Percentiles rank a stretch among this genome's conserved stretches.
phyloP scores from a whole-genome alignment of 345 rosid species.

The Microthlaspi erraticum region DNA sequence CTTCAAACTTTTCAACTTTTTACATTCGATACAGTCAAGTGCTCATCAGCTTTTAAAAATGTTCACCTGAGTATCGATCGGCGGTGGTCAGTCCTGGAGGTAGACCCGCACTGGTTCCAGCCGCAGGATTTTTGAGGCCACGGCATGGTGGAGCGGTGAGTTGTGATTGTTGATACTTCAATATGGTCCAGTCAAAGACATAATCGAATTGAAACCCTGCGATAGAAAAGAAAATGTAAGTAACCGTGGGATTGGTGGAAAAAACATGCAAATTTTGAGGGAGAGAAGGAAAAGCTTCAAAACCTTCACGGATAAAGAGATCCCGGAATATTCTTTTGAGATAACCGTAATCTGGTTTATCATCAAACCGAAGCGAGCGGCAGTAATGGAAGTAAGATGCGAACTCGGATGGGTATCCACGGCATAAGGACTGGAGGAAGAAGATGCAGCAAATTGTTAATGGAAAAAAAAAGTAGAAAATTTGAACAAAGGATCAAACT shows the following conservation, averaged over 20 bases:
- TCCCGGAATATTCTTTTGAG: conserved; percentile 93
- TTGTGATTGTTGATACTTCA: conserved; percentile 97
- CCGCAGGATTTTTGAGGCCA: conserved; percentile 50
- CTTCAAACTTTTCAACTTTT: neutral
- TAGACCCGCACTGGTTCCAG: conserved; percentile 78
- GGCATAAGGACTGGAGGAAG: conserved; percentile 76
- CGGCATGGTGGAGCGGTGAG: conserved; percentile 79
- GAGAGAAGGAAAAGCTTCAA: neutral
- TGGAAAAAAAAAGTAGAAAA: neutral
- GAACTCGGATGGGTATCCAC: conserved; percentile 95
- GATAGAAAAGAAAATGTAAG: conserved; percentile 22
- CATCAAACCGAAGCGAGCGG: conserved; percentile 89
- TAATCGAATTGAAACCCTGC: conserved; percentile 96
- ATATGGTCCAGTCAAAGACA: conserved; percentile 97
- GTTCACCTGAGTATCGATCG: conserved; percentile 71
- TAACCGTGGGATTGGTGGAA: neutral
- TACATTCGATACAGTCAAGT: neutral
- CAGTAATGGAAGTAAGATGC: conserved; percentile 98
- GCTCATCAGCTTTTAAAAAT: neutral
- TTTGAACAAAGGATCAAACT: conserved; percentile 8
- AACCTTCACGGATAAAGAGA: conserved; percentile 96
- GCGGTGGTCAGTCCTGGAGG: conserved; percentile 58
- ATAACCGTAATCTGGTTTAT: conserved; percentile 94
- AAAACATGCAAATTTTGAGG: neutral
- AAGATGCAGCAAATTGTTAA: conserved; percentile 28